Evolutionary conservation across 192 early-diverging fungal genomes (phyloP).

Genomic region (Chytriomyces confervae): DNA sequence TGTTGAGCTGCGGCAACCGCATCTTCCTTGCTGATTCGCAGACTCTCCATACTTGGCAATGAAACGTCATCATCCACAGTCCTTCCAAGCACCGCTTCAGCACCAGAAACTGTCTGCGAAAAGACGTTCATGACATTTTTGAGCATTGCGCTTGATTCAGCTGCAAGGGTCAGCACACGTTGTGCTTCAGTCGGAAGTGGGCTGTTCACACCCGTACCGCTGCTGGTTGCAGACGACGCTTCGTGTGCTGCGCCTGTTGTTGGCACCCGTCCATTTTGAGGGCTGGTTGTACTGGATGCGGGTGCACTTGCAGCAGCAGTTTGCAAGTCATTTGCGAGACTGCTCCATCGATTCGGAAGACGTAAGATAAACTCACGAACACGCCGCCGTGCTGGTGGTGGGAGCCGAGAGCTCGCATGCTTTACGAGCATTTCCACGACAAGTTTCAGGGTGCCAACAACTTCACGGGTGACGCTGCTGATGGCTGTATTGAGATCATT

Average conservation of each 20-base stretch:
- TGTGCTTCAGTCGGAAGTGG: conserved; percentile 63
- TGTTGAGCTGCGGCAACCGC: not conserved
- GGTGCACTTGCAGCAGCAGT: not conserved
- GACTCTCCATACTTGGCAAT: not conserved
- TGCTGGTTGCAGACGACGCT: not conserved
- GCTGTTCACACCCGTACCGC: not conserved
- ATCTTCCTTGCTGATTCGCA: conserved; percentile 8
- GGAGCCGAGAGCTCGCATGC: conserved; percentile 84
- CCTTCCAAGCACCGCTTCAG: conserved; percentile 65
- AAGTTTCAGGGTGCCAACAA: conserved; percentile 80
- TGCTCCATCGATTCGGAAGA: conserved; percentile 79
- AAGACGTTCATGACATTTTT: conserved; percentile 69
- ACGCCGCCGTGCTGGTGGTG: conserved; percentile 76
- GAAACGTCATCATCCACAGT: conserved; percentile 22
- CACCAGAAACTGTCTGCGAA: conserved; percentile 68
- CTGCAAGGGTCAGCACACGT: conserved; percentile 69
- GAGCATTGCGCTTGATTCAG: conserved; percentile 74
- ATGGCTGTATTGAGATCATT: conserved; percentile 33
- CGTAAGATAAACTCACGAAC: conserved; percentile 85
- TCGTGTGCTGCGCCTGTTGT: not conserved
- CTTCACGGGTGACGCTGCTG: conserved; percentile 70
- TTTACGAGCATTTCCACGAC: conserved; percentile 87
- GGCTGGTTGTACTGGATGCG: not conserved
- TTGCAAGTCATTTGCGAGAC: conserved; percentile 19
- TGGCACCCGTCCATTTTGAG: not conserved